Percentiles rank a stretch among this genome's conserved stretches.
Conservation (phyloP, 371 early-diverging fungal genomes). For the Apophysomyces ossiformis region DNA sequence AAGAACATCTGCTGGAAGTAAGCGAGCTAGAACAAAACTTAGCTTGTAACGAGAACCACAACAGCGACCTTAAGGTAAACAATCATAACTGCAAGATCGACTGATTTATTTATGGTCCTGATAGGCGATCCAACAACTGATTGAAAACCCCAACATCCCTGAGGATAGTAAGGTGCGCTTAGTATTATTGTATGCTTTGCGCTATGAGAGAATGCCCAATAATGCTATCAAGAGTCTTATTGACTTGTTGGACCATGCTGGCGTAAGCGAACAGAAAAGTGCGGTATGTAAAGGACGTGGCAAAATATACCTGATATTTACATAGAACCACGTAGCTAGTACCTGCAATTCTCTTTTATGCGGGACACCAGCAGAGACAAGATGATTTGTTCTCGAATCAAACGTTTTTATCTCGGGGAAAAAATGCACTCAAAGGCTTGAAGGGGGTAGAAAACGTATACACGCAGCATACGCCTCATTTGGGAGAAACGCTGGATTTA, state of each 20-base stretch:
- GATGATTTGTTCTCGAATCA: conserved; percentile 89
- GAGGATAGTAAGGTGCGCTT: conserved; percentile 82
- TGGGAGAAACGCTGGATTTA: conserved; percentile 78
- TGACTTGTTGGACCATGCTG: conserved; percentile 67
- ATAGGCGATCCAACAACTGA: conserved; percentile 68
- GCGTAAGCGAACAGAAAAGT: conserved; percentile 75
- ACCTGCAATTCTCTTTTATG: conserved; percentile 77
- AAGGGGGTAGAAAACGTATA: conserved; percentile 98
- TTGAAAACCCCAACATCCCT: conserved; percentile 66
- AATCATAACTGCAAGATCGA: background rate
- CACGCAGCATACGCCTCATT: conserved; percentile 91
- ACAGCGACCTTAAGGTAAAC: conserved; percentile 75
- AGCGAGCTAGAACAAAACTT: conserved; percentile 94
- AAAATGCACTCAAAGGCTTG: conserved; percentile 83
- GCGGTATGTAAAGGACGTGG: conserved; percentile 48
- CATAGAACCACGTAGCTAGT: conserved; percentile 51
- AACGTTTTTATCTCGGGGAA: conserved; percentile 80
- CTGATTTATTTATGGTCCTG: background rate
- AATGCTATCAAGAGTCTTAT: conserved; percentile 73
- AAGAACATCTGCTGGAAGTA: conserved; percentile 78
- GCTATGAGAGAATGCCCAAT: conserved; percentile 83
- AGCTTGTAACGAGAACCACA: conserved; percentile 87
- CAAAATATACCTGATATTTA: background rate
- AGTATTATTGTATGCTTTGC: conserved; percentile 84
- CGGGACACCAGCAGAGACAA: conserved; percentile 82